Conservation (phyloP, 768 basidiomycete genomes). For the Dictyophora rubrovolvata region DNA sequence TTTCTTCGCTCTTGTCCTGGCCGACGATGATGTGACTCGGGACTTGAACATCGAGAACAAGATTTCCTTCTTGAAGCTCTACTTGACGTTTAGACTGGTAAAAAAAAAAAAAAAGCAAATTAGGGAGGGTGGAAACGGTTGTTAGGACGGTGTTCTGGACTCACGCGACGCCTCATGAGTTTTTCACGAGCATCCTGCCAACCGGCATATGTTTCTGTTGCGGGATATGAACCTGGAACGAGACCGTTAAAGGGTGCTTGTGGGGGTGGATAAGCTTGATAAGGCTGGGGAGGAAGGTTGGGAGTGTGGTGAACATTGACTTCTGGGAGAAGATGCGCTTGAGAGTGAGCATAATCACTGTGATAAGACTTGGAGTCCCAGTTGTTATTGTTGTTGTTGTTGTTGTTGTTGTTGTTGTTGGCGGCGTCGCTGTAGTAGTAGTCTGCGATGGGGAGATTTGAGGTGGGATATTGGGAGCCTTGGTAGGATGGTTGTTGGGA, state of each 20-base stretch:
- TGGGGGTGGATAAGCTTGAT: constrained; percentile 48
- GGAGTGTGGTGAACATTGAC: constrained; percentile 29
- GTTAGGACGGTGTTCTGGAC: constrained; percentile 10
- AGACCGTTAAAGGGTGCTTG: constrained; percentile 21
- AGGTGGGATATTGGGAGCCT: background rate
- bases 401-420: too few relatives aligned
- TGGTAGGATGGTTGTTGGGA: background rate
- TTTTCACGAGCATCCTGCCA: constrained; percentile 66
- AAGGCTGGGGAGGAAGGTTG: constrained; percentile 46
- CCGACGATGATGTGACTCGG: constrained; percentile 64
- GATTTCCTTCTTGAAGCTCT: constrained; percentile 70
- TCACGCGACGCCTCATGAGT: constrained; percentile 61
- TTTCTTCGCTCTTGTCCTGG: constrained; percentile 55
- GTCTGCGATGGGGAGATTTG: background rate
- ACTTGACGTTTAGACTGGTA: constrained; percentile 57
- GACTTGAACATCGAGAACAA: constrained; percentile 75
- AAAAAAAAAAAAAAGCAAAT: background rate
- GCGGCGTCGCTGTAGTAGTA: constrained; percentile 14
- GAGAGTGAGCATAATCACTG: constrained; percentile 59
- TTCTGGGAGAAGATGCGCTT: constrained; percentile 60
- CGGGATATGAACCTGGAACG: constrained; percentile 35
- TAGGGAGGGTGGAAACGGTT: background rate
- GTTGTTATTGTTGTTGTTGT: too few relatives aligned
- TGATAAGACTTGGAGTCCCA: constrained; percentile 51
- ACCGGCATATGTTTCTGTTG: constrained; percentile 32